phyloP scores from a whole-genome alignment of 768 basidiomycete species.

The Cyathus striatus region DNA sequence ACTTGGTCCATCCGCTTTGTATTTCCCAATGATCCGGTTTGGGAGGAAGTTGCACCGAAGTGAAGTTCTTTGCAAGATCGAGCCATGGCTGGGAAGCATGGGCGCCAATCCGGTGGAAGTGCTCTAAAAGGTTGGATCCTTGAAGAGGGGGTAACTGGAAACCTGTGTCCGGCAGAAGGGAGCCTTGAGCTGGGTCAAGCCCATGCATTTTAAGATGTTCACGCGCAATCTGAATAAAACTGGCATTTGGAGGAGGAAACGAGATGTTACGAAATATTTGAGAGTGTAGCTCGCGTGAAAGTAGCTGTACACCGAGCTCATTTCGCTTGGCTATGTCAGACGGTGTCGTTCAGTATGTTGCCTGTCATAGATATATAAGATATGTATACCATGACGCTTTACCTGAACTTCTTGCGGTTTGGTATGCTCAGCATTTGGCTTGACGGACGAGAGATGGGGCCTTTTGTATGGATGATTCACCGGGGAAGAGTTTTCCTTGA shows the following conservation, averaged over 20 bases:
- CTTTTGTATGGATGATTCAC: too few species aligned
- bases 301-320: conserved; percentile 88
- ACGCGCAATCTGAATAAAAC: conserved; percentile 70
- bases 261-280: conserved; percentile 76
- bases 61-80: conserved; percentile 56
- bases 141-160: conserved; percentile 85
- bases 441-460: too few species aligned
- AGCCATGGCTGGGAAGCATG: conserved; percentile 75
- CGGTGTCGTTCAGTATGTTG: too few species aligned
- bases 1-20: conserved; percentile 88
- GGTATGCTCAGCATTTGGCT: too few species aligned
- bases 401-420: too few species aligned
- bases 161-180: conserved; percentile 69
- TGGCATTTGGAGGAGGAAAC: conserved; percentile 54
- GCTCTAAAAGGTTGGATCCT: conserved; percentile 77
- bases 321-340: conserved; percentile 79
- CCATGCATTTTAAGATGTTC: conserved; percentile 80
- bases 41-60: conserved; percentile 49
- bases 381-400: too few species aligned
- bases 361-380: too few species aligned
- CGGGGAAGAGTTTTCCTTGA: too few species aligned
- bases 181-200: conserved; percentile 75
- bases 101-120: conserved; percentile 79
- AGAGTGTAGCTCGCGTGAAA: conserved; percentile 72
- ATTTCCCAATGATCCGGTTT: conserved; percentile 44